Evolutionary conservation across 2,329 filamentous ascomycete genomes (phyloP).

Genomic region (Endocalyx cinctus): DNA sequence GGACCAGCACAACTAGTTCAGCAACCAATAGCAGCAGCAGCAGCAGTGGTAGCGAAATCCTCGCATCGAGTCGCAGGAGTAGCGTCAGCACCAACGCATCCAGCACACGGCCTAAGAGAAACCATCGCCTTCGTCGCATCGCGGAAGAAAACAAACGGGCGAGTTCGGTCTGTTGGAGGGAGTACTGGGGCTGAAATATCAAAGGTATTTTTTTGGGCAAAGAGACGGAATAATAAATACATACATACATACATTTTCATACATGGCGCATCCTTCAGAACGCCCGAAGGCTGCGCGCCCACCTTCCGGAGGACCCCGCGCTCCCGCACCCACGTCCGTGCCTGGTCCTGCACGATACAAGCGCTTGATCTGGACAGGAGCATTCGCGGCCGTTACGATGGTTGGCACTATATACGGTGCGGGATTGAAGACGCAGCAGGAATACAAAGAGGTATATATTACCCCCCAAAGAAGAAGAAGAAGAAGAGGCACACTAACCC

Average conservation of each 20-base stretch:
- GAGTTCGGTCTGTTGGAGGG: slow-evolving; percentile 16
- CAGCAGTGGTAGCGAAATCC: no score
- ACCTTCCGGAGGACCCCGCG: slow-evolving; percentile 4
- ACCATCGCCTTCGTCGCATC: slow-evolving; percentile 1
- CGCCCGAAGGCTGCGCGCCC: no score
- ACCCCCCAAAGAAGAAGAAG: no score
- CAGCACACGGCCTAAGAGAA: neutral
- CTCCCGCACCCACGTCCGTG: slow-evolving; percentile 3
- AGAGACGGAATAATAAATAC: no score
- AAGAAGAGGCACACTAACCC: no score
- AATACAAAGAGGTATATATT: slow-evolving; percentile 40
- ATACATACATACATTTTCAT: no score
- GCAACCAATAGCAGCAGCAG: no score
- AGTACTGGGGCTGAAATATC: slow-evolving; percentile 14
- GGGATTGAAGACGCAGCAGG: slow-evolving; percentile 43
- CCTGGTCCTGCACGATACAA: no score
- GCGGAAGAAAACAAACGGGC: slow-evolving; percentile 7
- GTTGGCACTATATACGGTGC: slow-evolving; percentile 46
- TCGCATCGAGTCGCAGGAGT: no score
- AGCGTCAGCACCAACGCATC: neutral
- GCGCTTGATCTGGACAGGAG: slow-evolving; percentile 32
- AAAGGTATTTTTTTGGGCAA: neutral
- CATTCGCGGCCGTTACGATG: slow-evolving; percentile 41
- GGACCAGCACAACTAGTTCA: no score
- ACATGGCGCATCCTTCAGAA: no score